A percentile compares a stretch with the other conserved stretches of the same genome.
Conservation (phyloP, 768 basidiomycete species). For the Pholiota molesta region DNA sequence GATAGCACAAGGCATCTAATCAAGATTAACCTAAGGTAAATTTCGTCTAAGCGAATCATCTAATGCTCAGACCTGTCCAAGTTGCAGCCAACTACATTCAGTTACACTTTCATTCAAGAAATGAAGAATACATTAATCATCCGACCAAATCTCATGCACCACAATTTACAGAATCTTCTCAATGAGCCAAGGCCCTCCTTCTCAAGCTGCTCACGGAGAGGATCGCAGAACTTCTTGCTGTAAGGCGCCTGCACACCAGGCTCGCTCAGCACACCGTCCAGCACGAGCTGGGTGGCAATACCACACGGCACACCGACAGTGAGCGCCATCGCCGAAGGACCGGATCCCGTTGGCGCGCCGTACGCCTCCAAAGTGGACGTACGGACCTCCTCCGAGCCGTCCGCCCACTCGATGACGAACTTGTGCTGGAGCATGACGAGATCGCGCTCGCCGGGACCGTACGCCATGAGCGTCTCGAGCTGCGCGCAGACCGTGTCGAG, state of each 20-base stretch:
- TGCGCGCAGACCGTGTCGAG: constrained; percentile 93
- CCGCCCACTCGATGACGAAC: constrained; percentile 88
- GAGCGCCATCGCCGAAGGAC: constrained; percentile 89
- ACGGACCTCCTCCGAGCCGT: constrained; percentile 72
- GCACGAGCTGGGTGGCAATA: constrained; percentile 87
- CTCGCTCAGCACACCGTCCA: constrained; percentile 80
- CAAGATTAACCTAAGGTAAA: no score
- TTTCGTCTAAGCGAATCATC: no score
- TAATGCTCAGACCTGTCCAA: no score
- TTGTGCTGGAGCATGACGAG: constrained; percentile 99
- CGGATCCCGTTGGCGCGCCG: constrained; percentile 62
- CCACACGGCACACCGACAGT: constrained; percentile 95
- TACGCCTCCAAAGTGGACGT: constrained; percentile 93
- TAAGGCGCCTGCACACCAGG: constrained; percentile 90
- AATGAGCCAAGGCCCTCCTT: constrained; percentile 74
- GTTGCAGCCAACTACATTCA: not conserved
- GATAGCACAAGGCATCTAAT: no score
- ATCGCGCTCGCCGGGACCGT: constrained; percentile 89
- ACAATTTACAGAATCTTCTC: constrained; percentile 64
- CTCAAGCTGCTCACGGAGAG: constrained; percentile 68
- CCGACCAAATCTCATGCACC: not conserved
- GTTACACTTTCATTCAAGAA: not conserved
- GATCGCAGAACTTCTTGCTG: constrained; percentile 80
- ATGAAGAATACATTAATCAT: not conserved
- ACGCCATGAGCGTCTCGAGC: constrained; percentile 91